Conservation (phyloP, 2,329 filamentous ascomycete genomes). For the Fusarium lateritium region DNA sequence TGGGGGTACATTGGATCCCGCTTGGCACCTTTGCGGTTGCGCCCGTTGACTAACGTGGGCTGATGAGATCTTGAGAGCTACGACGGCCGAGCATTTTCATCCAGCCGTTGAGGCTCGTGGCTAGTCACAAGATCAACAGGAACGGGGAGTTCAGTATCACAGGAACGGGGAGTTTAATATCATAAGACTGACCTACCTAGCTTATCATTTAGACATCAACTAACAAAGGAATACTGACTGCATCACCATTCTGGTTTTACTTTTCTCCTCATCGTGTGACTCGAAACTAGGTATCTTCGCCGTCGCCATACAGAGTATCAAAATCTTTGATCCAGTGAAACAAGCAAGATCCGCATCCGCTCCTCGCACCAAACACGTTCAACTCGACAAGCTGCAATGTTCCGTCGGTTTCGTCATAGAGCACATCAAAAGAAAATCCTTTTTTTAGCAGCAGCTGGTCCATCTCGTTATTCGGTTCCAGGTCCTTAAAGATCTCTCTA, state of each 20-base stretch:
- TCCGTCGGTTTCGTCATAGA: slow-evolving; percentile 51
- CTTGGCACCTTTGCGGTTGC: slow-evolving; percentile 10
- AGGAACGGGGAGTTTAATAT: not conserved
- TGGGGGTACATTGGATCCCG: not conserved
- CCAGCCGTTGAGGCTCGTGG: slow-evolving; percentile 18
- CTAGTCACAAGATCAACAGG: slow-evolving; percentile 24
- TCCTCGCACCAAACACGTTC: slow-evolving; percentile 61
- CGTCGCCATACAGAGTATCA: slow-evolving; percentile 16
- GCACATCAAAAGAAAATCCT: slow-evolving; percentile 62
- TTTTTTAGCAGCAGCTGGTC: slow-evolving; percentile 54
- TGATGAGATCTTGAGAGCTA: slow-evolving; percentile 4
- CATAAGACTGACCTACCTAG: not conserved
- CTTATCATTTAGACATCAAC: no score
- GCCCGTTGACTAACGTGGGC: slow-evolving; percentile 11
- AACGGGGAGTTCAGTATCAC: not conserved
- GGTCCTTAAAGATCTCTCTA: slow-evolving; percentile 13
- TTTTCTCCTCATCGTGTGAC: slow-evolving; percentile 11
- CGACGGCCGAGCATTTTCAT: not conserved
- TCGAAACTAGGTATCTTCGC: slow-evolving; percentile 19
- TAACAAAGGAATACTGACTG: not conserved
- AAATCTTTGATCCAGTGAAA: slow-evolving; percentile 59
- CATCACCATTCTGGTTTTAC: not conserved
- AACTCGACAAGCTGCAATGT: slow-evolving; percentile 58
- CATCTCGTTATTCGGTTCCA: slow-evolving; percentile 27
- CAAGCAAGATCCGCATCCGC: slow-evolving; percentile 61